These are phyloP conservation scores for Cryphonectria radicalis DNA, from an alignment of 2,329 filamentous ascomycete species.

Conservation along the genomic window DNA sequence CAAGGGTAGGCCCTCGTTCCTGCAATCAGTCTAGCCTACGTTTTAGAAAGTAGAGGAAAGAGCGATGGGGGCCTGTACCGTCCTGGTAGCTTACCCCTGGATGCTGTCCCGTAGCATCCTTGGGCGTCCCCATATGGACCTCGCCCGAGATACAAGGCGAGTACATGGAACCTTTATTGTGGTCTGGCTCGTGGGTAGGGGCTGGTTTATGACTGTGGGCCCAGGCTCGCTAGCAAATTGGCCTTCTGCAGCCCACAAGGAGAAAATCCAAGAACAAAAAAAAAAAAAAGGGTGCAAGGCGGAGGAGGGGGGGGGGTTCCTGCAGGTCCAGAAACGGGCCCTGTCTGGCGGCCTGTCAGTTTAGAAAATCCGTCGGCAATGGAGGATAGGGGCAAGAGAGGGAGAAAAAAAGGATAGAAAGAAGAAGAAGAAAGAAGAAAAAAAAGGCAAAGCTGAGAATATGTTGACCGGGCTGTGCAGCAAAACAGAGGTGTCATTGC, in stretches of 20 bases:
- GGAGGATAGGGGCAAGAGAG: background rate
- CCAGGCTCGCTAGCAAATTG: conserved; percentile 6
- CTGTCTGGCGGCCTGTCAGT: background rate
- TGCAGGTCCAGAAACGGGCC: conserved; percentile 7
- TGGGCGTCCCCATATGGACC: background rate
- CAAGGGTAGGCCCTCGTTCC: conserved; percentile 6
- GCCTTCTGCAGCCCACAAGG: conserved; percentile 10
- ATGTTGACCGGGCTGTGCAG: too few species aligned
- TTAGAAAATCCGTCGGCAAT: background rate
- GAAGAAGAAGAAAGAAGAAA: too few species aligned
- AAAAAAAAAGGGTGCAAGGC: background rate
- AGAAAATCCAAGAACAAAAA: background rate
- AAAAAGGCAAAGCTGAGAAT: too few species aligned
- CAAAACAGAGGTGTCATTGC: background rate
- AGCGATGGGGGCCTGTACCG: background rate
- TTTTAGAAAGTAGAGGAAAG: background rate
- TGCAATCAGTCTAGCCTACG: background rate
- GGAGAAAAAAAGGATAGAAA: too few species aligned
- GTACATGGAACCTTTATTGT: background rate
- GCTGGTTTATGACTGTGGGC: conserved; percentile 1
- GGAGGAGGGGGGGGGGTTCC: too few species aligned
- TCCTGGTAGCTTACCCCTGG: background rate
- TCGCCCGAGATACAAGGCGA: background rate
- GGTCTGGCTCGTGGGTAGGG: background rate
- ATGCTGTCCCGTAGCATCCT: background rate